Base-by-base conservation (phyloP, 176 grass and related monocot genomes). In the Oryza australiensis region DNA sequence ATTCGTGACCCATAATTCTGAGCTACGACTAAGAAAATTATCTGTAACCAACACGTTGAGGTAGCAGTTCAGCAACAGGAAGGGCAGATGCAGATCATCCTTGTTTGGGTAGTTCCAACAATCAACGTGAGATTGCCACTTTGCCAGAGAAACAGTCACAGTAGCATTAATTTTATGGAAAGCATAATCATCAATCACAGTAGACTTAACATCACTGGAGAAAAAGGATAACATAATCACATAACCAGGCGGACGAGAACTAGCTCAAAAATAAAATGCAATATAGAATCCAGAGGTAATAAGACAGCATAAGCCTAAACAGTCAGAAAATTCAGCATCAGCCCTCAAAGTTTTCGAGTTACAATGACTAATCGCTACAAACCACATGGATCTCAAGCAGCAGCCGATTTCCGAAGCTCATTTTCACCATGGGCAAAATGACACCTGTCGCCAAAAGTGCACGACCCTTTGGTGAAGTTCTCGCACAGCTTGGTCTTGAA, bases 401-500 rank as follows among this genome's bases (percentile, higher is more conserved):
- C 35, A 71, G 80, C 26, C 2, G 74, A 78, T 43, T 91, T 91
- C 73, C 86, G 92, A 30, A 94, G 51, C 84, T 94, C 95, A 70
- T 63, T 86, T 0, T 57, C 70, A 16, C 90, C 95, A 46, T 98
- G 90, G 23, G 95, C 92, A 64, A 97, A 94, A 76, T 94, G 92
- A 74, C 92, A 97, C 41, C 87, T 80, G 22, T 94, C 81, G 0
- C 92, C 92, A 79, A 91, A 97, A 14, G 88, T 93, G 64, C 95
- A 94, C 0, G 81, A 70, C 33, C 92, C 88, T 78, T 87, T 98
- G 0, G 84, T 16, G 68, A 94, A 98, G 43, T 94, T 92, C 42
- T 91, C 95, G 2, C 90, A 94, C 27, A 94, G 48, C 84, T 94
- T 98, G 42, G 92, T 98, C 86, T 94, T 98, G 74, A 78, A 94